These are phyloP conservation scores for Aspergillus bertholletiae DNA, from an alignment of 495 filamentous ascomycete species.

Conservation along the genomic window DNA sequence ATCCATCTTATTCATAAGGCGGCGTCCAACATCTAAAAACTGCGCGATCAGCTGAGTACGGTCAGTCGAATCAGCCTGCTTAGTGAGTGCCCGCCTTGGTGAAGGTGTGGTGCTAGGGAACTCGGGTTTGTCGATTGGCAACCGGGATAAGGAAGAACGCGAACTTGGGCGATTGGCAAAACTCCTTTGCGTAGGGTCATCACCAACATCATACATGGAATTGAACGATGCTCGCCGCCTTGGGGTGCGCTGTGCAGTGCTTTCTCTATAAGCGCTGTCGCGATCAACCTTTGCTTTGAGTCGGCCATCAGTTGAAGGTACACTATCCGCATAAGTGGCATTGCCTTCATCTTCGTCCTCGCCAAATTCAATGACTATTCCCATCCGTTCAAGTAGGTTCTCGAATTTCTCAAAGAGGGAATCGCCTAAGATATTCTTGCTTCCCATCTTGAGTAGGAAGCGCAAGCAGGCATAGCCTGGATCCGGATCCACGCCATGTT, in stretches of 20 bases:
- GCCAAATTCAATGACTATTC: slow-evolving; percentile 64
- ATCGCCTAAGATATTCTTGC: slow-evolving; percentile 40
- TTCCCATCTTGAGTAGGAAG: slow-evolving; percentile 78
- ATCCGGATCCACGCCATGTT: slow-evolving; percentile 64
- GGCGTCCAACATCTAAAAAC: slow-evolving; percentile 42
- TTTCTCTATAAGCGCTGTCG: slow-evolving; percentile 11
- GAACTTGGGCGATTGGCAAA: slow-evolving; percentile 39
- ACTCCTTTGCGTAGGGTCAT: slow-evolving; percentile 42
- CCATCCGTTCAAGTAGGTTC: slow-evolving; percentile 57
- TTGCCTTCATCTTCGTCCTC: slow-evolving; percentile 25
- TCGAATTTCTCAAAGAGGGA: slow-evolving; percentile 66
- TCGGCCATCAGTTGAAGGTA: slow-evolving; percentile 19
- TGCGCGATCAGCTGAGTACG: slow-evolving; percentile 44
- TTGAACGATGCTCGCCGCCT: slow-evolving; percentile 55
- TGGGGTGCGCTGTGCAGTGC: slow-evolving; percentile 27
- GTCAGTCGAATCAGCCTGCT: slow-evolving; percentile 30
- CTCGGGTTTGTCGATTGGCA: slow-evolving; percentile 37
- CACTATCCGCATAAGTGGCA: slow-evolving; percentile 23
- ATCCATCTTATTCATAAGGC: slow-evolving; percentile 36
- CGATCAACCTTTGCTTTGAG: slow-evolving; percentile 16
- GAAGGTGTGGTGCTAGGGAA: slow-evolving; percentile 28
- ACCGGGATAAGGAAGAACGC: slow-evolving; percentile 46
- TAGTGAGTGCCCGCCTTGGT: slow-evolving; percentile 17
- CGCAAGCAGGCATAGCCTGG: slow-evolving; percentile 72
- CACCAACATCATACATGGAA: slow-evolving; percentile 52